phyloP scores from a whole-genome alignment of 1,284 basidiomycete species.

The Puccinia triticina region DNA sequence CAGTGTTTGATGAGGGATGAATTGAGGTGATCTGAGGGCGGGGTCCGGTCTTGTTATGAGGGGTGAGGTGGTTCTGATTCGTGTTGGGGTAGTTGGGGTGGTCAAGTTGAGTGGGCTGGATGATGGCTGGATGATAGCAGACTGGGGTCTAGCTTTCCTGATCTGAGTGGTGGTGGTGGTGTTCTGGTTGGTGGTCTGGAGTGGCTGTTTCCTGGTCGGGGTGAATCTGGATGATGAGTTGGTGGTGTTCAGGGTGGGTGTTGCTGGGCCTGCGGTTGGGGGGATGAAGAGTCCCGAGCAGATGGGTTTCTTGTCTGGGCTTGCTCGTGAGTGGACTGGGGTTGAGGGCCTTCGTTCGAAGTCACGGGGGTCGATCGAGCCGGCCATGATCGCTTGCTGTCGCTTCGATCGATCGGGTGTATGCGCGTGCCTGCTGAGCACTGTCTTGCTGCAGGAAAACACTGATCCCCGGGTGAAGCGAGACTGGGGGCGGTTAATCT shows the following conservation, averaged over 20 bases:
- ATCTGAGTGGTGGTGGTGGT: not conserved
- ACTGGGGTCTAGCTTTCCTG: not conserved
- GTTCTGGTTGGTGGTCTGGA: not conserved
- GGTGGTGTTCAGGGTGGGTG: not conserved
- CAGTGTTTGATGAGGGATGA: not conserved
- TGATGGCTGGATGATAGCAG: slow-evolving; percentile 7
- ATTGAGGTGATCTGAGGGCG: not conserved
- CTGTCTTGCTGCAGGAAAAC: no score
- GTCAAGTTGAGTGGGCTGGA: not conserved
- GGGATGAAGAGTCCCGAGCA: slow-evolving; percentile 6
- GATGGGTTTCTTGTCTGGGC: slow-evolving; percentile 17
- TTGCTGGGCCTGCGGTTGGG: not conserved
- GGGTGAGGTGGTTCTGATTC: not conserved
- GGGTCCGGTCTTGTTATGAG: not conserved
- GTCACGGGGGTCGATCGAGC: slow-evolving; percentile 3
- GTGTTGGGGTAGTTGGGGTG: not conserved
- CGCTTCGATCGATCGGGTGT: not conserved
- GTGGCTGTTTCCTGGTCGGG: not conserved
- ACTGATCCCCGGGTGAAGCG: no score
- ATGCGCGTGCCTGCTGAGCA: no score
- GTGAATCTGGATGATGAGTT: slow-evolving; percentile 7
- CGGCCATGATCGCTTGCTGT: not conserved
- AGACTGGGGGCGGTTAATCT: no score
- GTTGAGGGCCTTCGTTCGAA: slow-evolving; percentile 8
- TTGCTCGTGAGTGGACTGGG: not conserved